These are phyloP conservation scores for Oryza coarctata DNA, from an alignment of 176 grass and related monocot genomes.

Conservation along the genomic window DNA sequence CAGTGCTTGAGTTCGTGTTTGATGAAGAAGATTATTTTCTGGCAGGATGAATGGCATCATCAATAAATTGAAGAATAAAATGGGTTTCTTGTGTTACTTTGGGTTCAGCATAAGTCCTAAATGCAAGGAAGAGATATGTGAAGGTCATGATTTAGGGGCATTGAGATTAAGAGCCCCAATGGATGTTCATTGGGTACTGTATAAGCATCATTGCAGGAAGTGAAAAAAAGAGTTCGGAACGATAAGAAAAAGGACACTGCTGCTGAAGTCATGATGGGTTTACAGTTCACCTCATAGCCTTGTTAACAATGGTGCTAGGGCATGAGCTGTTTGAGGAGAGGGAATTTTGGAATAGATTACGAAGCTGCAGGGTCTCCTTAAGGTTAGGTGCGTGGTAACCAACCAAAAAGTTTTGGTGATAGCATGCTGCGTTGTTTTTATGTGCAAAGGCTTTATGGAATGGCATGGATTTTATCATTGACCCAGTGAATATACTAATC, in stretches of 20 bases:
- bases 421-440: not conserved
- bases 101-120: not conserved
- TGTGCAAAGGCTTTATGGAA: slow-evolving; percentile 8
- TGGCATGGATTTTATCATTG: not conserved
- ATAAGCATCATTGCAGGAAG: not conserved
- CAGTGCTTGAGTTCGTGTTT: not conserved
- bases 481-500: not conserved
- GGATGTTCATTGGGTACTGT: not conserved
- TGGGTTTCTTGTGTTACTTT: not conserved
- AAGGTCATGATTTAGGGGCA: not conserved
- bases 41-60: not conserved
- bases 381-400: slow-evolving; percentile 21
- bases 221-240: not conserved
- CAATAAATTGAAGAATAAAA: not conserved
- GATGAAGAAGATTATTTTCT: not conserved
- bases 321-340: slow-evolving; percentile 11
- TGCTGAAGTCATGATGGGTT: not conserved
- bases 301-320: not conserved
- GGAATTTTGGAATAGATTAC: not conserved
- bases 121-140: not conserved
- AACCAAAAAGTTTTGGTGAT: not conserved
- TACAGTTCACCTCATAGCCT: not conserved
- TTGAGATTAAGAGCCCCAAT: not conserved
- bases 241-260: not conserved
- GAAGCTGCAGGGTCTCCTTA: not conserved